Conservation (phyloP, 305 asterid species). For the Solanum hybrid region DNA sequence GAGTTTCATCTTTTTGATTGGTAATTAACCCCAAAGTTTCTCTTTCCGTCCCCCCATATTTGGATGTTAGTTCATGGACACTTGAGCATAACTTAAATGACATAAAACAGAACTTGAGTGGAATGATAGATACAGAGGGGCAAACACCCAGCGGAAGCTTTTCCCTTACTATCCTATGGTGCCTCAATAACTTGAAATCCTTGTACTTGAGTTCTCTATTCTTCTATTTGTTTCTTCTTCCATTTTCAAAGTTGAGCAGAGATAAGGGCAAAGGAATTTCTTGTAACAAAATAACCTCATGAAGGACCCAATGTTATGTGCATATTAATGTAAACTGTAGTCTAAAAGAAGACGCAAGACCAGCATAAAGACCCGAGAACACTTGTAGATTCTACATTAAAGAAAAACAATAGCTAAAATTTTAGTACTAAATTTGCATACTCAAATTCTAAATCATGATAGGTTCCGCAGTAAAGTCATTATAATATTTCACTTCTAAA, state of each 20-base stretch:
- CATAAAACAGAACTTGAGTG: background rate
- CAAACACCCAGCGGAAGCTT: background rate
- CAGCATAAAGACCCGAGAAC: background rate
- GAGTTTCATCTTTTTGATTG: background rate
- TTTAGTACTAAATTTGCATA: background rate
- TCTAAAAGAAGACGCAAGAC: background rate
- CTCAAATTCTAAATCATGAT: background rate
- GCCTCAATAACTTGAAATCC: background rate
- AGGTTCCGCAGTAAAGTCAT: background rate
- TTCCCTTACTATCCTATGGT: background rate
- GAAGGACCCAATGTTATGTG: background rate
- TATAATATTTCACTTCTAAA: background rate
- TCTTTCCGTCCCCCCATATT: background rate
- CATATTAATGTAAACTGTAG: background rate
- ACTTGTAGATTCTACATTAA: background rate
- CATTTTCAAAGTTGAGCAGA: background rate
- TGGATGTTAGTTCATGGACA: background rate
- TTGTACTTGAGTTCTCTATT: background rate
- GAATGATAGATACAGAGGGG: background rate
- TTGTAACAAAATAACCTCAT: background rate
- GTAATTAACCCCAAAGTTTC: background rate
- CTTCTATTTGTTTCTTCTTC: background rate
- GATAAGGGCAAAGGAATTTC: background rate
- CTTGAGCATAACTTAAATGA: background rate
- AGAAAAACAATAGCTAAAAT: background rate